phyloP scores from a whole-genome alignment of 2,329 filamentous ascomycete species.

The Cyphellophora europaea region DNA sequence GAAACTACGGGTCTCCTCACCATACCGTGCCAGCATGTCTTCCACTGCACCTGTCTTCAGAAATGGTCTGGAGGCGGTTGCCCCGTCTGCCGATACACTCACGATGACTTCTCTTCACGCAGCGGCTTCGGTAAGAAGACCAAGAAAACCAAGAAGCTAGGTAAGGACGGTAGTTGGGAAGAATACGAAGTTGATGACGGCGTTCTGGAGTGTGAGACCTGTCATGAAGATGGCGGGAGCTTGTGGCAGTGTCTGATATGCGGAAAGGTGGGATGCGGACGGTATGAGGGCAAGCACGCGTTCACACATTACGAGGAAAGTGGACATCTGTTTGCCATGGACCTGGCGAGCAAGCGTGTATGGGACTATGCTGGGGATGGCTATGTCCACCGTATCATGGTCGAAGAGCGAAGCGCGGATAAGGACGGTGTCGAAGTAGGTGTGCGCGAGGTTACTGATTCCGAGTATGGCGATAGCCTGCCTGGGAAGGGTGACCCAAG shows the following conservation, averaged over 20 bases:
- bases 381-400: slow-evolving; percentile 91
- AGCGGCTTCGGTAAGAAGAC: slow-evolving; percentile 9
- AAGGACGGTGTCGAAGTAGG: slow-evolving; percentile 71
- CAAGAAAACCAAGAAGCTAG: slow-evolving; percentile 15
- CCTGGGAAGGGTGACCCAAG: slow-evolving; percentile 1
- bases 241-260: slow-evolving; percentile 95
- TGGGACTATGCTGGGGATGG: slow-evolving; percentile 97
- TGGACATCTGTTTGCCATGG: slow-evolving; percentile 82
- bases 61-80: slow-evolving; percentile 94
- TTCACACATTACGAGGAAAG: slow-evolving; percentile 90
- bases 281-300: slow-evolving; percentile 88
- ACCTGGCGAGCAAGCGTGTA: slow-evolving; percentile 86
- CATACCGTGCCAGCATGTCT: slow-evolving; percentile 94
- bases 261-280: slow-evolving; percentile 82
- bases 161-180: neutral
- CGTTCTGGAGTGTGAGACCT: slow-evolving; percentile 60
- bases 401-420: slow-evolving; percentile 53
- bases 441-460: slow-evolving; percentile 30
- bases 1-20: slow-evolving; percentile 92
- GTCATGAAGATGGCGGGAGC: slow-evolving; percentile 63
- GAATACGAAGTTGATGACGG: slow-evolving; percentile 48
- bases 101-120: slow-evolving; percentile 42
- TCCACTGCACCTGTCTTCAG: slow-evolving; percentile 90
- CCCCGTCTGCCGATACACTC: slow-evolving; percentile 87
- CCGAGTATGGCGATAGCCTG: slow-evolving; percentile 32